Conservation (phyloP, 257 asterid genomes). For the Nicotiana undulata region DNA sequence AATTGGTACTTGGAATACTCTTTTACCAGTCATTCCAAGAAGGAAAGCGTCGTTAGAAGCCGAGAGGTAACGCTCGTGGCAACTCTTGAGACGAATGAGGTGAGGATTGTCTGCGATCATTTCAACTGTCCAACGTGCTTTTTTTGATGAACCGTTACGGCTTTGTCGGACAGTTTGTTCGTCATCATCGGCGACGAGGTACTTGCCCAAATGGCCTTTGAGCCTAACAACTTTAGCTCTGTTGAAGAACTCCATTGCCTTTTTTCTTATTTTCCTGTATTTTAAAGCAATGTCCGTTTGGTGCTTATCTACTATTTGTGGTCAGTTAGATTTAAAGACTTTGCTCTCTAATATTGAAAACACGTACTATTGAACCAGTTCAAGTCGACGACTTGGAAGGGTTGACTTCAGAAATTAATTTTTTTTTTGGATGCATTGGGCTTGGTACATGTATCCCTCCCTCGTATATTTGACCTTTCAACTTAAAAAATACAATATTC, state of each 20-base stretch:
- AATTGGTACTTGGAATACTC: slow-evolving; percentile 24
- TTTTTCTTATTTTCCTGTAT: not conserved
- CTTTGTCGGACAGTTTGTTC: slow-evolving; percentile 50
- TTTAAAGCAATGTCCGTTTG: slow-evolving; percentile 1
- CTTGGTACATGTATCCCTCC: not conserved
- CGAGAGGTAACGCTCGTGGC: slow-evolving; percentile 51
- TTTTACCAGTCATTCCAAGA: slow-evolving; percentile 56
- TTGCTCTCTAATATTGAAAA: not conserved
- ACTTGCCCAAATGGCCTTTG: slow-evolving; percentile 55
- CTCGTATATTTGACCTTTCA: not conserved
- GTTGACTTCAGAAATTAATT: not conserved
- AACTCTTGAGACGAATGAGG: slow-evolving; percentile 47
- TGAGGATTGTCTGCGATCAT: slow-evolving; percentile 36
- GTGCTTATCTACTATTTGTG: not conserved
- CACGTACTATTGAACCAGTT: not conserved
- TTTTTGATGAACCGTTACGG: slow-evolving; percentile 48
- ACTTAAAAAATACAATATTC: not conserved
- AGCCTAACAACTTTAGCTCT: slow-evolving; percentile 51
- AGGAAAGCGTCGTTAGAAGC: slow-evolving; percentile 41
- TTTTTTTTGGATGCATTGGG: not conserved
- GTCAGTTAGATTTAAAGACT: not conserved
- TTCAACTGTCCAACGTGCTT: slow-evolving; percentile 66
- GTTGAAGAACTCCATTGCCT: slow-evolving; percentile 43
- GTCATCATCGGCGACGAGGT: slow-evolving; percentile 57
- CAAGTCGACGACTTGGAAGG: not conserved